Conservation (phyloP, 1,284 basidiomycete species). For the Ceratobasidium sp. region DNA sequence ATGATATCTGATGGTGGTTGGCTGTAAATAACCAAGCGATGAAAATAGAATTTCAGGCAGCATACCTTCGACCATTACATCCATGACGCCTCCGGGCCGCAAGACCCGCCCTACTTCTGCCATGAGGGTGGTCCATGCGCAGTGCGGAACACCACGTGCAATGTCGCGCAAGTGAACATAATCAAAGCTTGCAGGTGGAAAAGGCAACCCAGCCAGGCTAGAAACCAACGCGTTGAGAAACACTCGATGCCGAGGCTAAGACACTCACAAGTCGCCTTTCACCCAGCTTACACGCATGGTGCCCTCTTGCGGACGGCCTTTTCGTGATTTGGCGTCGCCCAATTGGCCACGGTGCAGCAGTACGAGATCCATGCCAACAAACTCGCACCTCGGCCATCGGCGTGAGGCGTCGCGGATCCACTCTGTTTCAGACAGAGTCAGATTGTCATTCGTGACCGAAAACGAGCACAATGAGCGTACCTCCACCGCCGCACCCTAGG, state of each 20-base stretch:
- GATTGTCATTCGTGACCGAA: neutral
- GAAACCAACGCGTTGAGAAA: neutral
- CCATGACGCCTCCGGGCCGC: constrained; percentile 41
- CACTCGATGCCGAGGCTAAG: constrained; percentile 1
- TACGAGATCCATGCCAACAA: constrained; percentile 46
- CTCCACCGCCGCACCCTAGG: constrained; percentile 36
- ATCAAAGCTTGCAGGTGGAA: constrained; percentile 41
- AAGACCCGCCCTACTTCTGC: constrained; percentile 43
- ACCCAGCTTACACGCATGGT: constrained; percentile 43
- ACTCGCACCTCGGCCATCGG: constrained; percentile 38
- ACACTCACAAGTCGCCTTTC: constrained; percentile 44
- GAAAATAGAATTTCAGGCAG: neutral
- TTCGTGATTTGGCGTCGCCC: constrained; percentile 15
- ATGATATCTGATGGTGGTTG: constrained; percentile 43
- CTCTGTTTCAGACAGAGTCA: constrained; percentile 34
- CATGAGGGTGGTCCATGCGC: constrained; percentile 20
- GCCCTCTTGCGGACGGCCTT: neutral
- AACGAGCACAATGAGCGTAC: constrained; percentile 10
- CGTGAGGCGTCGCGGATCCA: constrained; percentile 32
- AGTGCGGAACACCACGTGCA: constrained; percentile 37
- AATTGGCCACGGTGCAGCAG: constrained; percentile 40
- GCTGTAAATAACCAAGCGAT: neutral
- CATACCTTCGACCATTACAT: constrained; percentile 44
- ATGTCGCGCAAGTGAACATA: constrained; percentile 44
- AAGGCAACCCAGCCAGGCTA: constrained; percentile 44